phyloP scores from a whole-genome alignment of 2,329 filamentous ascomycete species.

The Trichoderma sp. region DNA sequence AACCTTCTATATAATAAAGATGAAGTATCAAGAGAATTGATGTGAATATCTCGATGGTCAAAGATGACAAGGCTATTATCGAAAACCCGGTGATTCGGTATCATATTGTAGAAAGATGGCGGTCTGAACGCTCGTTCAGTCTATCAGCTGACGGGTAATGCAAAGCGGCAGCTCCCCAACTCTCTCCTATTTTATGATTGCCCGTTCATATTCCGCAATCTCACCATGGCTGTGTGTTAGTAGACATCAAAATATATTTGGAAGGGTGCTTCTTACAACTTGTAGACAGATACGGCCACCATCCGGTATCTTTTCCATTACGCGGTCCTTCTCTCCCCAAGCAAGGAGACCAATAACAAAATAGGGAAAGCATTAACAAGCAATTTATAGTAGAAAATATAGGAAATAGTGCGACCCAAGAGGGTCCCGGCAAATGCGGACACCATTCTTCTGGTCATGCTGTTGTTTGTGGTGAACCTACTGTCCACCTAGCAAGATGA shows the following conservation, averaged over 20 bases:
- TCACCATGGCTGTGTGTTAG: neutral
- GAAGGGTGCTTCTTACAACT: neutral
- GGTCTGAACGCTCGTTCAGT: neutral
- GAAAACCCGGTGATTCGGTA: neutral
- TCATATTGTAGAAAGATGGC: neutral
- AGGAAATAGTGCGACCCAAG: neutral
- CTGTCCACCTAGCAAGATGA: neutral
- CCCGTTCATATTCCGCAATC: neutral
- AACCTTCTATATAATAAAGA: neutral
- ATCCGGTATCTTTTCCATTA: neutral
- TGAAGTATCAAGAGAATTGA: neutral
- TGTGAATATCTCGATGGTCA: neutral
- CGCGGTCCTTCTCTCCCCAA: neutral
- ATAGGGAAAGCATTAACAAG: neutral
- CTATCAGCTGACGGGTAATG: neutral
- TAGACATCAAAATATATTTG: neutral
- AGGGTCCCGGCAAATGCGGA: neutral
- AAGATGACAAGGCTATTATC: neutral
- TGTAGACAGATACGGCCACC: neutral
- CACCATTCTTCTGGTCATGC: neutral
- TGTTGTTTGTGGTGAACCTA: neutral
- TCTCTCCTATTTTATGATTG: neutral
- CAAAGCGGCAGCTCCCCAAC: neutral
- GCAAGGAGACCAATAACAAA: neutral
- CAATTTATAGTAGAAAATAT: neutral